Percentiles rank a stretch among this genome's conserved stretches.
These are phyloP conservation scores for Leishmania lainsoni DNA, from an alignment of 208 protist species.

Conservation along the genomic window DNA sequence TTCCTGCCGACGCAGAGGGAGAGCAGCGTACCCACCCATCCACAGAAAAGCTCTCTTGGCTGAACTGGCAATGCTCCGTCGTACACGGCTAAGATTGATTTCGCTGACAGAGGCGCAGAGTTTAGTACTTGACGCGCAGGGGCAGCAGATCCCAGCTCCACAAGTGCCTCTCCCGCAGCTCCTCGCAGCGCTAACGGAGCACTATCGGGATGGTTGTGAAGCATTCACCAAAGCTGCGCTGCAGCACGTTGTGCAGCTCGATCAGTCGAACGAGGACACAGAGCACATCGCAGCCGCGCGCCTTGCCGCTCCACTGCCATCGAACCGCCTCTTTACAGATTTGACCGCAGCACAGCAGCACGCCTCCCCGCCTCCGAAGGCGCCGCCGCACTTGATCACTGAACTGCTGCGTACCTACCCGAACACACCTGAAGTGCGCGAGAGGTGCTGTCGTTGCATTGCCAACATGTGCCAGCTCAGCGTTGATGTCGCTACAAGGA, in stretches of 20 bases:
- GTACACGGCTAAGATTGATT: conserved; percentile 24
- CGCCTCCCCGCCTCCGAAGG: background rate
- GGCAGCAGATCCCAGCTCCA: background rate
- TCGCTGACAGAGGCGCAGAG: conserved; percentile 44
- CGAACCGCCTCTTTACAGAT: background rate
- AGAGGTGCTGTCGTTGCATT: conserved; percentile 79
- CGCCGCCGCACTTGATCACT: conserved; percentile 39
- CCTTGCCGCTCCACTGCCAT: background rate
- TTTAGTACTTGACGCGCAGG: conserved; percentile 43
- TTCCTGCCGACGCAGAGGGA: background rate
- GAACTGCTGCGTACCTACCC: conserved; percentile 58
- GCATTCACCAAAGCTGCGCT: conserved; percentile 38
- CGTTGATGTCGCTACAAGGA: background rate
- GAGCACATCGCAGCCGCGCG: conserved; percentile 34
- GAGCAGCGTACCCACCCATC: background rate
- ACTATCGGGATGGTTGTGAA: conserved; percentile 41
- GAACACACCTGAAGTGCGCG: conserved; percentile 59
- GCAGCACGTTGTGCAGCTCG: conserved; percentile 54
- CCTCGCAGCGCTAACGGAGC: conserved; percentile 35
- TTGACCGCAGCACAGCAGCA: background rate
- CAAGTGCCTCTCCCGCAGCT: conserved; percentile 29
- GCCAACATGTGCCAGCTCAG: conserved; percentile 80
- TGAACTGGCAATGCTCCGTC: conserved; percentile 20
- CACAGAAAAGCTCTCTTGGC: background rate
- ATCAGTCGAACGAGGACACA: conserved; percentile 65